Evolutionary conservation across 2,329 filamentous ascomycete species (phyloP).

Genomic region (Sclerotinia glacialis): DNA sequence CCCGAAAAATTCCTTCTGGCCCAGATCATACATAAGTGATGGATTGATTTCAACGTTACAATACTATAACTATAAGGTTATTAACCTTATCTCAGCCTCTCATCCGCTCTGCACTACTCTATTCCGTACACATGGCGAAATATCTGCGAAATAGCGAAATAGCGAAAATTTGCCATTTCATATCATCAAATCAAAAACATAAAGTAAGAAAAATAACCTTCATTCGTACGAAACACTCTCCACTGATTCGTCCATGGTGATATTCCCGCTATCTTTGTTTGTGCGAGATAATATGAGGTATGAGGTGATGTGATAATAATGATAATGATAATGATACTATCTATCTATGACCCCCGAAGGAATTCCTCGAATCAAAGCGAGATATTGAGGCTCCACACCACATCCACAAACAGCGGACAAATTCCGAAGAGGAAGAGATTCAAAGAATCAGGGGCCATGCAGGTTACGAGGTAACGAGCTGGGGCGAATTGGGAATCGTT

Average conservation of each 20-base stretch:
- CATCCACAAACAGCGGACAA: neutral
- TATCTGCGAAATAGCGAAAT: neutral
- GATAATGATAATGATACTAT: too few relatives aligned
- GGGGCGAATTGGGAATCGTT: neutral
- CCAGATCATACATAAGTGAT: neutral
- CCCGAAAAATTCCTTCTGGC: neutral
- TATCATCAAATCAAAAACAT: neutral
- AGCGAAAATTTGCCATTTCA: neutral
- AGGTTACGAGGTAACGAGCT: neutral
- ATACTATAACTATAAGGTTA: too few relatives aligned
- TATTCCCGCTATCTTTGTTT: neutral
- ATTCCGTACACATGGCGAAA: neutral
- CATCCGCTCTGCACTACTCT: neutral
- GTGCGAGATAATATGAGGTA: neutral
- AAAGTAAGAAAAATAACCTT: neutral
- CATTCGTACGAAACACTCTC: neutral
- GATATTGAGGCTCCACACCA: neutral
- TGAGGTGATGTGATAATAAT: neutral
- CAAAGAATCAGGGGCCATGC: neutral
- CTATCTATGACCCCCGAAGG: neutral
- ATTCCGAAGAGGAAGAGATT: neutral
- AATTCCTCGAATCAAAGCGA: neutral
- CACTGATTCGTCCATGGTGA: neutral
- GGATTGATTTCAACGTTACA: neutral
- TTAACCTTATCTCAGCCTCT: neutral